Percentiles rank a stretch among this genome's conserved stretches.
phyloP scores from a whole-genome alignment of 2,329 filamentous ascomycete species.

The Penicillium sp. region DNA sequence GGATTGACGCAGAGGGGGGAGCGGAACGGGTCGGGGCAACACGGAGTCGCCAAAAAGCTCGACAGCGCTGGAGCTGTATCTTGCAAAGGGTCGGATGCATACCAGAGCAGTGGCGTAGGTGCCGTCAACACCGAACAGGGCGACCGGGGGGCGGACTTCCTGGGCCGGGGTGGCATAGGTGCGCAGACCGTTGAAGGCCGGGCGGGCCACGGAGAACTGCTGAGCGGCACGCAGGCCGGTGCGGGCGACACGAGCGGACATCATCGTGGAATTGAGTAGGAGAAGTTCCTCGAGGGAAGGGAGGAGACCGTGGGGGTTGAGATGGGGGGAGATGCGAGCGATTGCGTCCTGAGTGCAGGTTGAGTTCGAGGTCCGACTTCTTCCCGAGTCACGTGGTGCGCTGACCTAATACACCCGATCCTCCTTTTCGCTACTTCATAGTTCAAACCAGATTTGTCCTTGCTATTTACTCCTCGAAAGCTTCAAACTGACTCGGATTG shows the following conservation, averaged over 20 bases:
- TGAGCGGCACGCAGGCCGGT: slow-evolving; percentile 56
- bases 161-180: slow-evolving; percentile 70
- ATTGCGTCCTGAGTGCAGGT: slow-evolving; percentile 25
- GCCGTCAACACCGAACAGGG: slow-evolving; percentile 93
- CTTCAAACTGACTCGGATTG: neutral
- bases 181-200: slow-evolving; percentile 55
- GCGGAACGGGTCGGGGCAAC: slow-evolving; percentile 20
- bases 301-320: slow-evolving; percentile 20
- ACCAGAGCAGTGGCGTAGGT: slow-evolving; percentile 98
- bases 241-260: slow-evolving; percentile 56
- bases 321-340: slow-evolving; percentile 28
- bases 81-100: slow-evolving; percentile 46
- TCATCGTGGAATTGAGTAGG: slow-evolving; percentile 45
- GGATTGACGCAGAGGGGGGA: slow-evolving; percentile 14
- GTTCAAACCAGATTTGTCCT: neutral
- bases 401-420: slow-evolving; percentile 11
- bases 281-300: slow-evolving; percentile 23
- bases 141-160: slow-evolving; percentile 77
- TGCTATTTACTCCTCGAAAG: neutral
- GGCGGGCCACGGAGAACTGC: slow-evolving; percentile 42
- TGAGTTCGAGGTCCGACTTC: slow-evolving; percentile 27
- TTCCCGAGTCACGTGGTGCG: slow-evolving; percentile 25
- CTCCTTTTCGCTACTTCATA: neutral
- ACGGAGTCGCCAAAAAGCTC: slow-evolving; percentile 13
- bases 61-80: slow-evolving; percentile 3